Percentiles rank a stretch among this genome's conserved stretches.
Conservation (phyloP, 2,329 filamentous ascomycete genomes). For the Basipetospora chlamydospora region DNA sequence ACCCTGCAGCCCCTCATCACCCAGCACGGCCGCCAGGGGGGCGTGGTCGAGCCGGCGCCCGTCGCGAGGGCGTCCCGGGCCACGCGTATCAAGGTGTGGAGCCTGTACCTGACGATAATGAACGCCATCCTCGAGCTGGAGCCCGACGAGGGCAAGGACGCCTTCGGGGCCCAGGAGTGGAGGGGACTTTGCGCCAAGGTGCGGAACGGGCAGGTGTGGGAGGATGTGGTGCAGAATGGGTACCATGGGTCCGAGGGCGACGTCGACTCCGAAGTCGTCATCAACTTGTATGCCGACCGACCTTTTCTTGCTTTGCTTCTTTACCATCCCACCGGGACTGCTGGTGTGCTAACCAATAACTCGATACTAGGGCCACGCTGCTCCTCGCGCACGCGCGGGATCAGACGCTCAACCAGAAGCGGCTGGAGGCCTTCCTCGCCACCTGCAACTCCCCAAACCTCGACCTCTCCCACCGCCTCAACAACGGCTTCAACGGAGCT, state of each 20-base stretch:
- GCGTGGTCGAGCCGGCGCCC: conserved; percentile 45
- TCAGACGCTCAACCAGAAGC: conserved; percentile 72
- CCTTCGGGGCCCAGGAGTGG: conserved; percentile 79
- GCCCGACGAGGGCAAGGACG: conserved; percentile 74
- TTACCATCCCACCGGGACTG: too few species aligned
- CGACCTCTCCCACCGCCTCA: conserved; percentile 52
- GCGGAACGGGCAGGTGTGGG: conserved; percentile 84
- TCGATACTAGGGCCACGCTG: conserved; percentile 56
- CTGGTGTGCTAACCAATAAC: conserved; percentile 1
- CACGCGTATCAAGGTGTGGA: conserved; percentile 91
- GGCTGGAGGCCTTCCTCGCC: conserved; percentile 79
- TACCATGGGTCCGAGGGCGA: conserved; percentile 81
- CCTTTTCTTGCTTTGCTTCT: neutral
- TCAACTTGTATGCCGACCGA: conserved; percentile 52
- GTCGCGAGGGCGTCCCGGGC: conserved; percentile 67
- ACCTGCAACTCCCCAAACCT: conserved; percentile 53
- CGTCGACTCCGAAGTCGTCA: conserved; percentile 88
- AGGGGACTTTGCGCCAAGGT: conserved; percentile 69
- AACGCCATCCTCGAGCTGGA: conserved; percentile 85
- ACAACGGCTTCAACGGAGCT: conserved; percentile 23
- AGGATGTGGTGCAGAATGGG: conserved; percentile 74
- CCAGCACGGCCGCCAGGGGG: conserved; percentile 29
- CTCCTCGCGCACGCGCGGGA: conserved; percentile 78
- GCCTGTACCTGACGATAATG: conserved; percentile 82
- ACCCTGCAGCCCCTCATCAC: conserved; percentile 73